phyloP scores from a whole-genome alignment of 768 basidiomycete genomes.

The Leccinum uliginosum region DNA sequence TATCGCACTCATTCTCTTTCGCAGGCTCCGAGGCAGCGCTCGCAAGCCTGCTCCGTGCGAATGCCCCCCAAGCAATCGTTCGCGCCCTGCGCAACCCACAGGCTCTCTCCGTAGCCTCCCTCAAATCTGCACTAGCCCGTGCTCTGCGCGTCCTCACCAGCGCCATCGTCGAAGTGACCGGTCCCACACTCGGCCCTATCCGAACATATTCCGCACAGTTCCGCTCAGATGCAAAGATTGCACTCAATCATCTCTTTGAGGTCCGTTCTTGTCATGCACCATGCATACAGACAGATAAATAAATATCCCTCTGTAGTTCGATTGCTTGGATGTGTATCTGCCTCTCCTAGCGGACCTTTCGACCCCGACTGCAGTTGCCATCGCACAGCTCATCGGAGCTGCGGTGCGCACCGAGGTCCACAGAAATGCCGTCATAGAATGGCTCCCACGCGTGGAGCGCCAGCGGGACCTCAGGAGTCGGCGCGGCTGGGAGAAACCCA shows the following conservation, averaged over 20 bases:
- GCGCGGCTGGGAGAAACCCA: constrained; percentile 72
- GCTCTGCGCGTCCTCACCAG: constrained; percentile 56
- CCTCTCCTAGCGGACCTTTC: constrained; percentile 52
- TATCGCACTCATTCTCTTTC: background rate
- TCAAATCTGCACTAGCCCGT: constrained; percentile 59
- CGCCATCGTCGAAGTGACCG: constrained; percentile 63
- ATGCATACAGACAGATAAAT: background rate
- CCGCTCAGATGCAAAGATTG: constrained; percentile 48
- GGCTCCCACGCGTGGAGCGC: constrained; percentile 59
- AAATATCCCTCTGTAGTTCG: constrained; percentile 35
- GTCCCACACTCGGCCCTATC: constrained; percentile 67
- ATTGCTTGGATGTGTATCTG: constrained; percentile 62
- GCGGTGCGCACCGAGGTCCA: constrained; percentile 48
- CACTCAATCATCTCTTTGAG: constrained; percentile 58
- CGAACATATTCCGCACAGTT: constrained; percentile 32
- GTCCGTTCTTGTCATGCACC: constrained; percentile 27
- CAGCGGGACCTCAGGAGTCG: constrained; percentile 51
- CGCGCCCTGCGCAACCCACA: constrained; percentile 50
- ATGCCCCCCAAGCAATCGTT: constrained; percentile 58
- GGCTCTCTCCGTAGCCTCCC: constrained; percentile 30
- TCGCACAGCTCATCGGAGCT: constrained; percentile 56
- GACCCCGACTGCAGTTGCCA: constrained; percentile 40
- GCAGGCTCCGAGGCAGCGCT: constrained; percentile 62
- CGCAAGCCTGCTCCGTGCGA: constrained; percentile 48
- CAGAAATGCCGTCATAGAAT: constrained; percentile 50